Conservation (phyloP, 164 flowering plant genomes). For the Aristolochia contorta region DNA sequence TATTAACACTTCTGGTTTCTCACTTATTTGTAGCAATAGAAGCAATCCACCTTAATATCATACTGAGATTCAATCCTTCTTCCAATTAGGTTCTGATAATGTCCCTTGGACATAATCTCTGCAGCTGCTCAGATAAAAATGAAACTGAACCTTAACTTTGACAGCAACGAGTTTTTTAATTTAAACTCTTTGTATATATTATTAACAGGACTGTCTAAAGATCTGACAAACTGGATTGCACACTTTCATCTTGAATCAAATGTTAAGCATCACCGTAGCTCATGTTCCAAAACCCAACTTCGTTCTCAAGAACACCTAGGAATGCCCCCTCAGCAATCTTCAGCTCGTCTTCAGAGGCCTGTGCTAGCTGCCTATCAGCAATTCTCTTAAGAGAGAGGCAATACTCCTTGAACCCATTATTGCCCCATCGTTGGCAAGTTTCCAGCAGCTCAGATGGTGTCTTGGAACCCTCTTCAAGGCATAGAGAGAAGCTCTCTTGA, state of each 20-base stretch:
- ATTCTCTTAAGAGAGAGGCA: slow-evolving; percentile 46
- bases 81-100: too few relatives aligned
- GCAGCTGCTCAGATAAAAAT: too few relatives aligned
- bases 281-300: slow-evolving; percentile 93
- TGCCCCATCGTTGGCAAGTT: slow-evolving; percentile 87
- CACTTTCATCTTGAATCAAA: not conserved
- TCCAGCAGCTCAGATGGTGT: slow-evolving; percentile 55
- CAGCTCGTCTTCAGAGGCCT: slow-evolving; percentile 33
- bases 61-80: too few relatives aligned
- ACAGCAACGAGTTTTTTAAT: too few relatives aligned
- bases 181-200: too few relatives aligned
- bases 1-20: too few relatives aligned
- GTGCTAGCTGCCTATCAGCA: slow-evolving; percentile 38
- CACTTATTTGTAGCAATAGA: too few relatives aligned
- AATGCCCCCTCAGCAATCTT: slow-evolving; percentile 46
- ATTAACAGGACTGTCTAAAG: too few relatives aligned
- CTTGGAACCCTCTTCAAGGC: slow-evolving; percentile 49
- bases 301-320: slow-evolving; percentile 48
- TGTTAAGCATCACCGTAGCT: slow-evolving; percentile 25
- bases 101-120: too few relatives aligned
- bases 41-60: too few relatives aligned
- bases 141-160: too few relatives aligned
- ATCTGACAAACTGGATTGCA: not conserved
- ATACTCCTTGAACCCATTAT: slow-evolving; percentile 51
- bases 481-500: slow-evolving; percentile 70